These are phyloP conservation scores for Globisporangium okanoganense DNA, from an alignment of 352 stramenopile genomes.

Conservation along the genomic window DNA sequence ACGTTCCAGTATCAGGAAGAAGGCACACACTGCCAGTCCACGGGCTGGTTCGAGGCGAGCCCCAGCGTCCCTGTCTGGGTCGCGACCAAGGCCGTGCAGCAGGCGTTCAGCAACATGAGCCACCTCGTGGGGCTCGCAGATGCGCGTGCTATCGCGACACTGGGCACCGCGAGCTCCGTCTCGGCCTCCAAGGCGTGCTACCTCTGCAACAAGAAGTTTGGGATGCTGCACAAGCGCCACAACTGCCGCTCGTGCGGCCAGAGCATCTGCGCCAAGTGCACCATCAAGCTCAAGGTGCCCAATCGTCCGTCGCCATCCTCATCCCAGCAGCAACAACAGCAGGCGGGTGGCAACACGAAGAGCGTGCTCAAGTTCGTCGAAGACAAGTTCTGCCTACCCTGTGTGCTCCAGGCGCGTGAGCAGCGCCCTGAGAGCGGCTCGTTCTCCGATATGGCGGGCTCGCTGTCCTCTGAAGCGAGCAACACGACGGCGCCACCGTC, in stretches of 20 bases:
- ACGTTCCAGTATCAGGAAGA: conserved; percentile 7
- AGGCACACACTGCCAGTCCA: conserved; percentile 7
- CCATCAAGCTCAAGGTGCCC: conserved; percentile 17
- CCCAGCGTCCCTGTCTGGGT: neutral
- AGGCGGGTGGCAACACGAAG: neutral
- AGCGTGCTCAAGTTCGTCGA: conserved; percentile 1
- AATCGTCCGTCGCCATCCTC: neutral
- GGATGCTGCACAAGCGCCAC: conserved; percentile 18
- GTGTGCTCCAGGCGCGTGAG: conserved; percentile 7
- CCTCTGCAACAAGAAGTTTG: conserved; percentile 28
- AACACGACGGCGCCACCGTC: neutral
- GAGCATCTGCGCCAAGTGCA: conserved; percentile 18
- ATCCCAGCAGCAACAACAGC: neutral
- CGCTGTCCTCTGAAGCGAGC: conserved; percentile 4
- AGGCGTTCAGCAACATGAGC: conserved; percentile 1
- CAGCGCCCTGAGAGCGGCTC: conserved; percentile 4
- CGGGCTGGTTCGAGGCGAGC: conserved; percentile 5
- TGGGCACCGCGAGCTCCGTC: neutral
- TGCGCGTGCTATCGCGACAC: conserved; percentile 9
- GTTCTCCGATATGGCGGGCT: neutral
- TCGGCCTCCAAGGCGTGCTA: conserved; percentile 14
- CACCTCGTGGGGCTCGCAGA: conserved; percentile 9
- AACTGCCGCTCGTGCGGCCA: conserved; percentile 15
- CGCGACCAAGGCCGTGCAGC: conserved; percentile 1
- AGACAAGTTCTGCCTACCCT: conserved; percentile 5